These are phyloP conservation scores for Chalara sp. DNA, from an alignment of 2,329 filamentous ascomycete genomes.

Conservation along the genomic window DNA sequence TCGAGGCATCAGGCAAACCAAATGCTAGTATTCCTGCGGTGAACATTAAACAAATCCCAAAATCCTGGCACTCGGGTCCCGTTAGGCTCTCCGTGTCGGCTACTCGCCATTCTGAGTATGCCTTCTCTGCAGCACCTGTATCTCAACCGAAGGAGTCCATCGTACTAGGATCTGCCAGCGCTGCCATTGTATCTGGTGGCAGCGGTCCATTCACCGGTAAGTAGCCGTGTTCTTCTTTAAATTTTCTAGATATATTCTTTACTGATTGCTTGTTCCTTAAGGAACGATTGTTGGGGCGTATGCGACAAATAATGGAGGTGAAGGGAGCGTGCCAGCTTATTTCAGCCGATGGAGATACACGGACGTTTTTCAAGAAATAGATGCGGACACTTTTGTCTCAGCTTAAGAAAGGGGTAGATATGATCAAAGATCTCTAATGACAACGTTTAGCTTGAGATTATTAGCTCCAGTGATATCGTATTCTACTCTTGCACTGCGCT, in stretches of 20 bases:
- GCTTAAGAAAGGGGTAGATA: too few species aligned
- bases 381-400: too few species aligned
- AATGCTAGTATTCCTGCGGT: neutral
- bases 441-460: too few species aligned
- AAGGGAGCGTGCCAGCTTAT: neutral
- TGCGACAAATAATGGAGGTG: neutral
- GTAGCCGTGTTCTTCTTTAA: neutral
- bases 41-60: neutral
- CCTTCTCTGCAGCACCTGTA: slow-evolving; percentile 6
- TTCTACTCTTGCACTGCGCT: too few species aligned
- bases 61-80: neutral
- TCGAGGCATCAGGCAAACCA: neutral
- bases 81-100: neutral
- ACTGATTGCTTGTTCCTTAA: neutral
- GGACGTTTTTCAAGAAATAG: neutral
- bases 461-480: too few species aligned
- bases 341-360: neutral
- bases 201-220: slow-evolving; percentile 8
- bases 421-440: too few species aligned
- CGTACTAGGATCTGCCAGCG: slow-evolving; percentile 32
- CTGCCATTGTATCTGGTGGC: slow-evolving; percentile 30
- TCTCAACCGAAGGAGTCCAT: slow-evolving; percentile 31
- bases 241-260: neutral
- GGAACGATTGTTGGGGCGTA: neutral
- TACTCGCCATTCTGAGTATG: slow-evolving; percentile 5